These are phyloP conservation scores for Cenococcum geophilum DNA, from an alignment of 495 filamentous ascomycete genomes.

Conservation along the genomic window DNA sequence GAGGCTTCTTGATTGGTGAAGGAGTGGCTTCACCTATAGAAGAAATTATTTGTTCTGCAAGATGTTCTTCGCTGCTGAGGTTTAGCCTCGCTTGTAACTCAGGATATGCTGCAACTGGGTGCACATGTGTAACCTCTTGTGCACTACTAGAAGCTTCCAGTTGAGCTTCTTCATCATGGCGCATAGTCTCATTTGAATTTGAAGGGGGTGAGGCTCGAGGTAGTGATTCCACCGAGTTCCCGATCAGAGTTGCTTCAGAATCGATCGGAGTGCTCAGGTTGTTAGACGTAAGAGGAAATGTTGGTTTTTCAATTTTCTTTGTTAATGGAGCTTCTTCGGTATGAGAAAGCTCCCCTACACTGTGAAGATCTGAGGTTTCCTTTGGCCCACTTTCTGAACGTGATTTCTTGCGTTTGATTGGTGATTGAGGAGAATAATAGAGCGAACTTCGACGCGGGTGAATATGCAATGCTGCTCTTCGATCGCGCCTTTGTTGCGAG, in stretches of 20 bases:
- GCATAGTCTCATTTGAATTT: not conserved
- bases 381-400: constrained; percentile 18
- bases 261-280: not conserved
- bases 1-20: constrained; percentile 36
- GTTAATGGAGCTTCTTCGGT: constrained; percentile 3
- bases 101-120: not conserved
- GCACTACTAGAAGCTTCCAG: not conserved
- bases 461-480: constrained; percentile 1
- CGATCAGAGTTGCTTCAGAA: not conserved
- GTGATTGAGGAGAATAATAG: constrained; percentile 9
- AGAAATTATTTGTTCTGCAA: constrained; percentile 37
- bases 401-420: constrained; percentile 16
- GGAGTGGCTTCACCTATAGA: constrained; percentile 36
- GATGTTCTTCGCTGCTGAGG: constrained; percentile 21
- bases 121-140: not conserved
- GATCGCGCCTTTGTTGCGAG: constrained; percentile 13
- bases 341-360: not conserved
- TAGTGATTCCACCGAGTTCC: not conserved
- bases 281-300: not conserved
- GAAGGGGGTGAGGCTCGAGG: not conserved
- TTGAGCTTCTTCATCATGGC: not conserved
- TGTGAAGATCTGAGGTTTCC: not conserved
- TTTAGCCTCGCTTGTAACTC: constrained; percentile 5
- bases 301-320: constrained; percentile 1
- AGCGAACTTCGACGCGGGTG: constrained; percentile 14